Evolutionary conservation across 2,329 filamentous ascomycete species (phyloP).

Genomic region (Plenodomus lindquistii): DNA sequence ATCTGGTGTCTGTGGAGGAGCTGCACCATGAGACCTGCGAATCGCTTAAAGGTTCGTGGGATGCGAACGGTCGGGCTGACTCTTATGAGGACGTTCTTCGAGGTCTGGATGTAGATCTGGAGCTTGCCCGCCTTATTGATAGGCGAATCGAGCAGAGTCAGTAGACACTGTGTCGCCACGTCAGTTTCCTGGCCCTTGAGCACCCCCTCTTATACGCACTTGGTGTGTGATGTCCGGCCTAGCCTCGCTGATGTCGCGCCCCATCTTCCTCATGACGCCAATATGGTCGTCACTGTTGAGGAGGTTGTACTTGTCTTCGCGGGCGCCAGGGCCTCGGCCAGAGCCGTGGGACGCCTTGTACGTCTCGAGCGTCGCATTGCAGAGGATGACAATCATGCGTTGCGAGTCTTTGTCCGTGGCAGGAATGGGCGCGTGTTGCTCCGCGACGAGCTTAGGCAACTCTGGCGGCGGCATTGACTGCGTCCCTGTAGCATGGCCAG

Average conservation of each 20-base stretch:
- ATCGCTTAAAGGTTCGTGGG: constrained; percentile 97
- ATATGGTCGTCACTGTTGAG: constrained; percentile 99
- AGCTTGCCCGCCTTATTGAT: constrained; percentile 98
- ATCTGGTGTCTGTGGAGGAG: constrained; percentile 94
- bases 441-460: constrained; percentile 88
- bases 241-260: constrained; percentile 95
- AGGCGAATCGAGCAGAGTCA: constrained; percentile 95
- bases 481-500: constrained; percentile 54
- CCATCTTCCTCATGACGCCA: constrained; percentile 99
- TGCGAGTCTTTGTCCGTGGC: constrained; percentile 87
- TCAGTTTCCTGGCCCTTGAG: constrained; percentile 21
- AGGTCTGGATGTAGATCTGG: constrained; percentile 98
- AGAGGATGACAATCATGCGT: constrained; percentile 91
- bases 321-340: constrained; percentile 62
- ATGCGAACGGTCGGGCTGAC: constrained; percentile 98
- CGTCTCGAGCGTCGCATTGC: constrained; percentile 95
- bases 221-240: constrained; percentile 98
- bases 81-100: constrained; percentile 95
- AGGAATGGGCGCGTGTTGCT: constrained; percentile 85
- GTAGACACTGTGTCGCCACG: constrained; percentile 71
- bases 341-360: constrained; percentile 86
- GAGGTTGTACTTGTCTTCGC: constrained; percentile 94
- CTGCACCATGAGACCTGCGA: constrained; percentile 98
- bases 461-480: constrained; percentile 92
- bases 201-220: constrained; percentile 59